Percentiles rank a stretch among this genome's conserved stretches.
These are phyloP conservation scores for Crassisporium funariophilum DNA, from an alignment of 768 basidiomycete species.

Conservation along the genomic window DNA sequence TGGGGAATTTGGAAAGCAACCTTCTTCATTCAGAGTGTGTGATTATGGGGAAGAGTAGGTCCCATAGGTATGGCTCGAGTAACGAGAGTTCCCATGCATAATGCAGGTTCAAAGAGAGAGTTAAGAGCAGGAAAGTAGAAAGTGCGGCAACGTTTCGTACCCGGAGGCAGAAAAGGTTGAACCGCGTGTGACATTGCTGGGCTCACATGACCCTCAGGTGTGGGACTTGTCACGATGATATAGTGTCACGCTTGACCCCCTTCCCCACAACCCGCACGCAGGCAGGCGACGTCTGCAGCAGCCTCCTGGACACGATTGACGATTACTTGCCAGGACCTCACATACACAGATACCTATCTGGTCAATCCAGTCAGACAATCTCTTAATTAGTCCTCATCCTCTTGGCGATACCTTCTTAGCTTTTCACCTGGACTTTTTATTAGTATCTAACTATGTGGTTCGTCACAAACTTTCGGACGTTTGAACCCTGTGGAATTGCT, in stretches of 20 bases:
- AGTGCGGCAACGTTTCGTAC: no score
- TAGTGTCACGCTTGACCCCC: slow-evolving; percentile 23
- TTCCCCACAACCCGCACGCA: slow-evolving; percentile 22
- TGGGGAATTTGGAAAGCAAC: background rate
- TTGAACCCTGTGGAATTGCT: slow-evolving; percentile 10
- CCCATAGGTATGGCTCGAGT: no score
- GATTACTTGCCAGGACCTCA: slow-evolving; percentile 16
- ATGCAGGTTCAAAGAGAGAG: background rate
- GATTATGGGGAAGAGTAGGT: no score
- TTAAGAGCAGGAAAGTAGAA: background rate
- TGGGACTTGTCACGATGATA: slow-evolving; percentile 23
- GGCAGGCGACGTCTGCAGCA: slow-evolving; percentile 20
- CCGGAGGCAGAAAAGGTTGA: no score
- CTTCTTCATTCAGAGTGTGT: background rate
- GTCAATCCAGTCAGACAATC: slow-evolving; percentile 12
- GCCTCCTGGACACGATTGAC: slow-evolving; percentile 11
- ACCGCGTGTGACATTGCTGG: slow-evolving; percentile 17
- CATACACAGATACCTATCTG: slow-evolving; percentile 14
- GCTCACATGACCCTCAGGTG: slow-evolving; percentile 25
- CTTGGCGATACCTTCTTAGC: slow-evolving; percentile 26
- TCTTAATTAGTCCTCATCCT: slow-evolving; percentile 20
- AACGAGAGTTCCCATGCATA: no score
- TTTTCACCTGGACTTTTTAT: slow-evolving; percentile 11
- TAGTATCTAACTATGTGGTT: slow-evolving; percentile 27
- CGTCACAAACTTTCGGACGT: slow-evolving; percentile 13